Evolutionary conservation across 331 rosid genomes (phyloP), one percentile per base, ranked within the genome.

Genomic region (Saraca asoca): DNA sequence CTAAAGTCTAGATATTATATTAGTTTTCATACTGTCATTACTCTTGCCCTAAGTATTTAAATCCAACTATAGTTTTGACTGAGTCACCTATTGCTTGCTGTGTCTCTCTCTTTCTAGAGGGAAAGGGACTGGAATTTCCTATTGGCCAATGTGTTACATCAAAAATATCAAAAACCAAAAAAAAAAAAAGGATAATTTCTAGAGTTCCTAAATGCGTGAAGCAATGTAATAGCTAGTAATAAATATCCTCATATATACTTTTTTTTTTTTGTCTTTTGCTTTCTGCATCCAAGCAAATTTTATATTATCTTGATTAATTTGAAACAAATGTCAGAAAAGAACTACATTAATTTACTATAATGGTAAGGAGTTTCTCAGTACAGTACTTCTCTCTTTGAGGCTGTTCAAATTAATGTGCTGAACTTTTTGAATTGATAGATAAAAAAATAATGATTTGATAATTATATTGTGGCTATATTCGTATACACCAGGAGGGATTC

Each of bases 221-320:
- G 78, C 78, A 77, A 77, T 66, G 66, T 45, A 71, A 58, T 73
- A 43, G 13, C 77, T 77, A 17, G n/a, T n/a, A n/a, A n/a, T n/a
- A n/a, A n/a, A 24, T 24, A 1, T 24, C 31, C 3, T 24, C 3
- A 1, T 24, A 1, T 24, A 1, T 34, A 57, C 2, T 39, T 62
- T 58, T 66, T 33, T 65, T 44, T 76, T 42, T 37, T 51, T 24
- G 49, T 58, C 64, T 16, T 58, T 66, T 58, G 45, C 49, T 38
- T 42, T 50, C 15, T 70, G 72, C 81, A 85, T 73, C 80, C 80
- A 73, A 79, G 79, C 70, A 16, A 41, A 60, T 69, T 68, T 69
- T 38, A 51, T 76, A 58, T 67, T 8, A 31, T 35, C 51, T 62
- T 43, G 31, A 51, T 58, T 13, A 45, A 58, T 38, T 33, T 42